phyloP scores from a whole-genome alignment of 805 yeast species.

The Grigorovia humatica region DNA sequence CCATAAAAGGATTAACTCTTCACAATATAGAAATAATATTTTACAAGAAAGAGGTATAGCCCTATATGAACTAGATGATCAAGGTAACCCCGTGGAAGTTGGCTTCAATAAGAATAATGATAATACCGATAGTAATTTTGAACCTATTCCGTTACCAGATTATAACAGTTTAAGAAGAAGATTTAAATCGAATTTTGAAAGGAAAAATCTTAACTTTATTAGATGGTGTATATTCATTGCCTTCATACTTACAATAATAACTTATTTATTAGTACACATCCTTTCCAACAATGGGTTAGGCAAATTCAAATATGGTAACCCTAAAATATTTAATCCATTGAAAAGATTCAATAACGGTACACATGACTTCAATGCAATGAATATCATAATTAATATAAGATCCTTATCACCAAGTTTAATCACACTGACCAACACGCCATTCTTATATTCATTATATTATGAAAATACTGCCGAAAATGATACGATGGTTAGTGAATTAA shows the following conservation, averaged over 20 bases:
- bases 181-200: background rate
- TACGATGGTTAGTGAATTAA: constrained; percentile 58
- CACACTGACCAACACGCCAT: constrained; percentile 56
- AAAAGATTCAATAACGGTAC: constrained; percentile 44
- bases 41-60: constrained; percentile 13
- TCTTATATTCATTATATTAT: constrained; percentile 27
- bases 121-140: background rate
- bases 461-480: background rate
- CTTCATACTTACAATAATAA: background rate
- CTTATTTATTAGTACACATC: background rate
- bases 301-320: background rate
- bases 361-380: constrained; percentile 62
- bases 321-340: constrained; percentile 12
- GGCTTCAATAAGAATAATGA: background rate
- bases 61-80: constrained; percentile 13
- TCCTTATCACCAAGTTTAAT: constrained; percentile 90
- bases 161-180: background rate
- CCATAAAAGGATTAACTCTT: background rate
- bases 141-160: constrained; percentile 1
- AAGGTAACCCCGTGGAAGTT: constrained; percentile 6
- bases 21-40: background rate
- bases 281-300: background rate
- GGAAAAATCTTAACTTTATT: background rate
- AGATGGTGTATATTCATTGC: background rate
- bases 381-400: constrained; percentile 69